A percentile compares a stretch with the other conserved stretches of the same genome.
phyloP scores from a whole-genome alignment of 352 stramenopile genomes.

The Globisporangium megalacanthum region DNA sequence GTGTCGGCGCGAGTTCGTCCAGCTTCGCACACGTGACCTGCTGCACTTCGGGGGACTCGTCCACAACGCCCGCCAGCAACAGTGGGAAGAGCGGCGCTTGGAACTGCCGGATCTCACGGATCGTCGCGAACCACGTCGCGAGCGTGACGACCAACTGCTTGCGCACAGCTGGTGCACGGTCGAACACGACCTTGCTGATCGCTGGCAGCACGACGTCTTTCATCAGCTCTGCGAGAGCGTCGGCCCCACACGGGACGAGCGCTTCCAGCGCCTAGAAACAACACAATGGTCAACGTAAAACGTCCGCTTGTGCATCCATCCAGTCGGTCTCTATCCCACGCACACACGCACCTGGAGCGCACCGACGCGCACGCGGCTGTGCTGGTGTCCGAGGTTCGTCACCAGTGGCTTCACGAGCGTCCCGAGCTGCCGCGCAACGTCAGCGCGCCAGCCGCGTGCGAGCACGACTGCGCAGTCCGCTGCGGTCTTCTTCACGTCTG shows the following conservation, averaged over 20 bases:
- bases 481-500: conserved; percentile 75
- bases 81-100: conserved; percentile 60
- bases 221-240: conserved; percentile 67
- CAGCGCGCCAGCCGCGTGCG: conserved; percentile 37
- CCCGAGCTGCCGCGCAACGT: conserved; percentile 63
- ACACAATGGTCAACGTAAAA: neutral
- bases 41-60: conserved; percentile 68
- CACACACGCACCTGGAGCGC: conserved; percentile 42
- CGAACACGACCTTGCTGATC: conserved; percentile 63
- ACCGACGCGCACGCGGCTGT: conserved; percentile 72
- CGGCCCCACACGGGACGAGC: conserved; percentile 59
- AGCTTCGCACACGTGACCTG: conserved; percentile 32
- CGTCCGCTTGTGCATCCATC: neutral
- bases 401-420: conserved; percentile 62
- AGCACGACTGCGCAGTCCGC: conserved; percentile 59
- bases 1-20: conserved; percentile 37
- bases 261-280: conserved; percentile 45
- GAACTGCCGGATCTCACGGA: conserved; percentile 55
- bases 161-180: conserved; percentile 55
- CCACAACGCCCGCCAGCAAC: conserved; percentile 54
- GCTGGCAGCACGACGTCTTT: conserved; percentile 68
- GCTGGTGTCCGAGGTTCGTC: conserved; percentile 71
- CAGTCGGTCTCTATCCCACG: neutral
- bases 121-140: conserved; percentile 51
- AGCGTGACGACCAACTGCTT: conserved; percentile 64